Base-by-base conservation (phyloP, 352 stramenopile genomes). In the Phytophthora pinifolia region DNA sequence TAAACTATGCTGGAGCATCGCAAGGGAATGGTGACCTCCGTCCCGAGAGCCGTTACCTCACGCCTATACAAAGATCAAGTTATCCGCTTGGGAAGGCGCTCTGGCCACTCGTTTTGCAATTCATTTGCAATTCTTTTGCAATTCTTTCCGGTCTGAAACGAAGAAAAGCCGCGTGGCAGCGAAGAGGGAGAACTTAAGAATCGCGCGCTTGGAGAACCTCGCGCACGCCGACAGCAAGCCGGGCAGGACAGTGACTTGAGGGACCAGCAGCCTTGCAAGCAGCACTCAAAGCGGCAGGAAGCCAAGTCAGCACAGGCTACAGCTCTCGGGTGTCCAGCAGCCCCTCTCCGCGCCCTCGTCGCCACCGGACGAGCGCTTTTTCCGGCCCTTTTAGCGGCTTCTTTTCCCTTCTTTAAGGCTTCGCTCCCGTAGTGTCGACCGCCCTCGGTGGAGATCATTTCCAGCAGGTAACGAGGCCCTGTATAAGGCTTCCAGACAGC, bases 111-210 rank as follows among this genome's bases (percentile, higher is more conserved):
- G 44, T 79, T 74, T 59, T 57, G 32, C 60, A 72, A 73, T 75
- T 74, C 50, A 56, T 70, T 63, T 46, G 8, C 60, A 66, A 75
- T 79, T 76, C 55, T 61, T 74, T 74, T 39, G 50, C 54, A 76
- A 74, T 75, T 69, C 54, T 68, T 70, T 46, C n/a, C 25, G 39
- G 14, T 41, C 42, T 50, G 31, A 63, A 30, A 41, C 57, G 59
- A 63, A 67, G 61, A 69, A 69, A 71, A 51, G 62, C 45, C 53
- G 54, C 52, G 59, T 59, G 51, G 41, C 48, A 34, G 8, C 8
- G 35, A n/a, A 35, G 18, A 25, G 56, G 62, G 62, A 65, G 53
- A 69, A 72, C 31, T 69, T 31, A 67, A 62, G 59, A 72, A 69
- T 63, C 54, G 59, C 59, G 59, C 59, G 47, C 31, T 47, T 55